Percentiles rank a stretch among this genome's conserved stretches.
These are phyloP conservation scores for Candida sp. DNA, from an alignment of 1,139 yeast genomes.

Conservation along the genomic window DNA sequence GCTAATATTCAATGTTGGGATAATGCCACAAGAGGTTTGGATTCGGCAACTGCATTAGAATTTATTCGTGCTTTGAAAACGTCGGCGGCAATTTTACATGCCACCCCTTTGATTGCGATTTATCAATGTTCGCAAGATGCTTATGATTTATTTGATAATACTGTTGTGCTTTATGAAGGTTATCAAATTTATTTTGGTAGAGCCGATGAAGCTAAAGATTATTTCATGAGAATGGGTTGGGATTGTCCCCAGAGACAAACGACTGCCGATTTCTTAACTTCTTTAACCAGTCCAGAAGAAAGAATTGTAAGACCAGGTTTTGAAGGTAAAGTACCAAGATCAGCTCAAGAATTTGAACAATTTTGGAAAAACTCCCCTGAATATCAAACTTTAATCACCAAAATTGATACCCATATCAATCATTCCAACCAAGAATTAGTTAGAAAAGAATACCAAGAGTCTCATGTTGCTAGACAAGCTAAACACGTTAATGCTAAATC, in stretches of 20 bases:
- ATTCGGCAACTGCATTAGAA: conserved; percentile 71
- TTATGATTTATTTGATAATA: conserved; percentile 61
- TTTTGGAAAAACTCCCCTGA: conserved; percentile 55
- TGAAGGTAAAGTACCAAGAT: conserved; percentile 49
- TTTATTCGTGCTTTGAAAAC: conserved; percentile 60
- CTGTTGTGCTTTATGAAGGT: conserved; percentile 58
- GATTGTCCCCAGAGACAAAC: conserved; percentile 60
- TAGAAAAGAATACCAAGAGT: conserved; percentile 27
- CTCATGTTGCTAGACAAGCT: conserved; percentile 39
- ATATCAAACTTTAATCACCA: conserved; percentile 33
- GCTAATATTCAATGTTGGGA: conserved; percentile 68
- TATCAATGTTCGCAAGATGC: conserved; percentile 72
- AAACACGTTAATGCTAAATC: conserved; percentile 40
- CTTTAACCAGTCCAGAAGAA: conserved; percentile 60
- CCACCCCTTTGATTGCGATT: conserved; percentile 57
- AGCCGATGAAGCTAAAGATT: conserved; percentile 47
- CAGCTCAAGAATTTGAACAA: conserved; percentile 54
- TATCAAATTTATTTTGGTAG: conserved; percentile 61
- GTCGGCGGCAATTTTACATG: conserved; percentile 51
- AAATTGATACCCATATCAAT: conserved; percentile 38
- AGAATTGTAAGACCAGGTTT: conserved; percentile 42
- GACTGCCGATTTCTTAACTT: conserved; percentile 66
- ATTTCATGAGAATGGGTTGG: conserved; percentile 61
- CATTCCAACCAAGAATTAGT: conserved; percentile 35
- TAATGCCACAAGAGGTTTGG: conserved; percentile 77